Evolutionary conservation across 495 filamentous ascomycete genomes (phyloP), one percentile per base, ranked within the genome.

Genomic region (Aspergillus affinis): DNA sequence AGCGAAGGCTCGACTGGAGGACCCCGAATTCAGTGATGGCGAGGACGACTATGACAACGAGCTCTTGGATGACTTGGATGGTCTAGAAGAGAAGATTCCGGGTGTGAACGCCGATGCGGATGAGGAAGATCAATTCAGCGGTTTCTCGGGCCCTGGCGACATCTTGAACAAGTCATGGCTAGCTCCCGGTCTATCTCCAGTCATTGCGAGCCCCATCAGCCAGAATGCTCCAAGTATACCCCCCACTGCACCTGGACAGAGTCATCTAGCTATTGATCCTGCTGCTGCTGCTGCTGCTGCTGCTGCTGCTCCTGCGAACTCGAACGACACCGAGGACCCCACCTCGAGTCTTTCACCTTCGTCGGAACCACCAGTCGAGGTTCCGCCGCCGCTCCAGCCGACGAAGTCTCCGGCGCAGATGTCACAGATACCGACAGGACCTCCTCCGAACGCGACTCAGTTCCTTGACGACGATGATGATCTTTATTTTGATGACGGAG

Each of bases 401-500:
- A 17, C 50, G 41, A 41, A 41, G 13, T 21, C 20, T 41, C 41
- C 45, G 2, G 27, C 29, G 46, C 27, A 8, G 19, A 15, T 45
- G 12, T 41, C 55, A 17, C 60, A 59, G 29, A 15, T 45, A 47
- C 27, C 60, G 27, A 12, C 36, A 6, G 36, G 18, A 6, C 57
- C 36, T 7, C 58, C 64, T 2, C 54, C 61, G 27, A 21, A 54
- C 30, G 18, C 52, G 9, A 48, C 57, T 13, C 60, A 57, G 20
- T 48, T 52, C 19, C 65, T 74, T 36, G 61, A 73, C 18, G 78
- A 84, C 29, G 83, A 86, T 30, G 90, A 93, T 63, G 90, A 93
- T 58, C 71, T 94, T 47, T 94, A 94, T 65, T 94, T 90, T 61
- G 87, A 93, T 57, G 89, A 92, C 63, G 91, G 90, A 3, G 77